A percentile compares a stretch with the other conserved stretches of the same genome.
phyloP scores from a whole-genome alignment of 306 rosid genomes.

The Sechiopsis laciniata region DNA sequence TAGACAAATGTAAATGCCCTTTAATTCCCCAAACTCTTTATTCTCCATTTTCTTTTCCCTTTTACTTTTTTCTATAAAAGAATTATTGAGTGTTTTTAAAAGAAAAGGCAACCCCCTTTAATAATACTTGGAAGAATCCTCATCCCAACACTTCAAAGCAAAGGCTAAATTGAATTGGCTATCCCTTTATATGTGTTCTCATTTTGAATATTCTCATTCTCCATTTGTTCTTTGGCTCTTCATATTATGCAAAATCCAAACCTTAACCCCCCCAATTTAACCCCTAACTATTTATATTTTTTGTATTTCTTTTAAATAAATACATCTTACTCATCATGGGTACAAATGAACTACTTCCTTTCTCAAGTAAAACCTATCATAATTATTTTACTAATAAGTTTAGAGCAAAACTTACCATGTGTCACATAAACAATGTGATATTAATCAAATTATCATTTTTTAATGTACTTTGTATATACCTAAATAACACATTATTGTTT shows the following conservation, averaged over 20 bases:
- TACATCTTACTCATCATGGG: no score
- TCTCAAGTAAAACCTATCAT: background rate
- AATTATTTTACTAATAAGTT: no score
- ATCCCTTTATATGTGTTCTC: background rate
- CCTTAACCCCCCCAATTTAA: background rate
- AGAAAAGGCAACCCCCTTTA: slow-evolving; percentile 35
- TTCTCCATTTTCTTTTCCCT: background rate
- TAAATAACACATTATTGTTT: no score
- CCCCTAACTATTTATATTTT: background rate
- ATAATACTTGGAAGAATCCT: slow-evolving; percentile 57
- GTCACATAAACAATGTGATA: no score
- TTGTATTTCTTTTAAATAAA: background rate
- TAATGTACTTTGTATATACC: no score
- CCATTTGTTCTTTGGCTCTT: background rate
- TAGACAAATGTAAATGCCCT: slow-evolving; percentile 21
- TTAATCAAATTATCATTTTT: no score
- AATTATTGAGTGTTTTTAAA: slow-evolving; percentile 10
- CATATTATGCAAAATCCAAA: background rate
- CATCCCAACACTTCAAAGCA: slow-evolving; percentile 30
- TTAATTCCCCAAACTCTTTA: slow-evolving; percentile 4
- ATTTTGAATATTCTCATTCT: slow-evolving; percentile 11
- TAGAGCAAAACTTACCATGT: no score
- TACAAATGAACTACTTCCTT: no score
- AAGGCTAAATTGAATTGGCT: background rate
- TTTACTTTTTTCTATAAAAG: background rate